Conservation (phyloP, 2,329 filamentous ascomycete genomes). For the Dactylonectria macrodidyma region DNA sequence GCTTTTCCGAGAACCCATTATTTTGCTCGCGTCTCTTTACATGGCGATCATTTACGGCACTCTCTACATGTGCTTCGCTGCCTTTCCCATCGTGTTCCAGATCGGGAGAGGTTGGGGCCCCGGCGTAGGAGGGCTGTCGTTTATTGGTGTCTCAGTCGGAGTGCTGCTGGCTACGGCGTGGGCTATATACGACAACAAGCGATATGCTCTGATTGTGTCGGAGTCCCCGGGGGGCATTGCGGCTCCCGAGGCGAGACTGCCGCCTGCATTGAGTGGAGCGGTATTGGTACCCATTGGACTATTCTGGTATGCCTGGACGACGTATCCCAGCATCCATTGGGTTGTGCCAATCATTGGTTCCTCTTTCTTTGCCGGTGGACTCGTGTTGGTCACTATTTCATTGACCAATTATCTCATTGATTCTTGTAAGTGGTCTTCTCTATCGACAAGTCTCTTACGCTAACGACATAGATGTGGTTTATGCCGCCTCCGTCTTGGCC, state of each 20-base stretch:
- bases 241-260: constrained; percentile 7
- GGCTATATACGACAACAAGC: constrained; percentile 3
- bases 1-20: constrained; percentile 12
- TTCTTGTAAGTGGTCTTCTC: constrained; percentile 1
- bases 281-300: constrained; percentile 8
- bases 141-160: constrained; percentile 6
- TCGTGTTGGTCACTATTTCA: constrained; percentile 4
- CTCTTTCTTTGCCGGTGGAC: constrained; percentile 4
- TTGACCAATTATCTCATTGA: constrained; percentile 18
- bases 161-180: background rate
- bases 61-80: constrained; percentile 16
- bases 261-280: background rate
- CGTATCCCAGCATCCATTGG: constrained; percentile 5
- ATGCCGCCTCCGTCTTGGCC: constrained; percentile 16
- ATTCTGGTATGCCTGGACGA: constrained; percentile 24
- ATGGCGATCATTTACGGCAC: constrained; percentile 18
- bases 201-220: background rate
- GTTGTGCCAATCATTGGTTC: constrained; percentile 17
- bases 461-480: constrained; percentile 7
- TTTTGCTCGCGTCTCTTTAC: constrained; percentile 12
- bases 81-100: constrained; percentile 21
- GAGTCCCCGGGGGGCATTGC: background rate
- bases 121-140: constrained; percentile 10
- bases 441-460: background rate
- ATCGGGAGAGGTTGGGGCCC: constrained; percentile 13